A percentile compares a stretch with the other conserved stretches of the same genome.
Conservation (phyloP, 495 filamentous ascomycete species). For the Penicillium flavigenum region DNA sequence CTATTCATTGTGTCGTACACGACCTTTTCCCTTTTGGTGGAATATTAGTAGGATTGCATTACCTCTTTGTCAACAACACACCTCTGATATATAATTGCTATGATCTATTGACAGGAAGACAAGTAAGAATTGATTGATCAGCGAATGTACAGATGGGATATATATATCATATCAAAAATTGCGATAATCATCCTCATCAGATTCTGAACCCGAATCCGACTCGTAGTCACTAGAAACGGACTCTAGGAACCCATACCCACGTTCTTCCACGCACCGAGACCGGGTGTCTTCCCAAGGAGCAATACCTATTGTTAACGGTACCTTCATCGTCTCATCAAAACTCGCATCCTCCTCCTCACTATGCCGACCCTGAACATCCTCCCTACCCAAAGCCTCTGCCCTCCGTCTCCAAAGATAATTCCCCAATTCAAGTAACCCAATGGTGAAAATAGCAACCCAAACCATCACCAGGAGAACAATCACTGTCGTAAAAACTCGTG, state of each 20-base stretch:
- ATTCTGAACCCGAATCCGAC: constrained; percentile 12
- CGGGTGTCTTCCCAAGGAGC: neutral
- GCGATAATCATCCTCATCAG: constrained; percentile 21
- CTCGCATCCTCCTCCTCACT: neutral
- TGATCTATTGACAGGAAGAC: neutral
- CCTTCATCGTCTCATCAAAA: constrained; percentile 13
- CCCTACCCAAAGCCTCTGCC: neutral
- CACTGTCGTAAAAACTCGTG: constrained; percentile 21
- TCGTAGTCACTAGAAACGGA: constrained; percentile 6
- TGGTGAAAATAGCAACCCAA: constrained; percentile 29
- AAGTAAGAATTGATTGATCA: neutral
- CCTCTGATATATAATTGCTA: neutral
- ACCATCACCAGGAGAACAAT: constrained; percentile 26
- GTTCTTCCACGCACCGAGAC: neutral
- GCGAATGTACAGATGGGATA: neutral
- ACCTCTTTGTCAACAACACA: neutral
- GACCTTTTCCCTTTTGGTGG: neutral
- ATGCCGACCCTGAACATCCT: constrained; percentile 2
- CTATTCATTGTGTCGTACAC: neutral
- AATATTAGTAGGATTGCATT: neutral
- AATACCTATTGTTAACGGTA: constrained; percentile 9
- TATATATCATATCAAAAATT: constrained; percentile 6
- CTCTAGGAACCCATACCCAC: neutral
- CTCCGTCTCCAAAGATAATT: constrained; percentile 24
- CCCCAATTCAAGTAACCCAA: constrained; percentile 29